Evolutionary conservation across 352 stramenopile genomes (phyloP), one percentile per base, ranked within the genome.

Genomic region (Phytophthora agathidicida): DNA sequence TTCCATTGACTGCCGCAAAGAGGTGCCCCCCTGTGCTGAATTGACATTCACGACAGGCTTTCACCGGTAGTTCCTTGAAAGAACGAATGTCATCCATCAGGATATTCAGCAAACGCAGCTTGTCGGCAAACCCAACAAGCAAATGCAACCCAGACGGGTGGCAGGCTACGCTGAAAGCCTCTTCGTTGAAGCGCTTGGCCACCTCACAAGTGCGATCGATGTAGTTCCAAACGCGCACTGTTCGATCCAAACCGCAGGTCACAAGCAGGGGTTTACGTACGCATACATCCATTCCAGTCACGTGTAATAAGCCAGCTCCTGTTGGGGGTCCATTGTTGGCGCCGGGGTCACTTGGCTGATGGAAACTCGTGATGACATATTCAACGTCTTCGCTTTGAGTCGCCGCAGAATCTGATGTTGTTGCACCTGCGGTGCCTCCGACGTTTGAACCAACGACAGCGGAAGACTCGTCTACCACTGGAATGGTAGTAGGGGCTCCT

Each of bases 211-310:
- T 80, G 11, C 91, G 87, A 37, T 96, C 88, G 19, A 97, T 72
- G 66, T 97, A 98, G 67, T 98, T 98, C 94, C 93, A 98, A 22
- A 98, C 80, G 26, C 91, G 83, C 11, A 98, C 78, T 3, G 86
- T 95, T 37, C 74, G 68, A 65, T 98, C 94, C 37, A 96, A 73
- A 5, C 87, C 86, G 45, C 88, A 97, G 7, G 93, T 98, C 20
- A 96, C 88, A 9, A 96, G 65, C 5, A 97, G 84, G 7, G 92
- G 91, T 65, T 98, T 98, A 24, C 93, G 83, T 14, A 97, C 75
- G 58, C 90, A 97, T 6, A 97, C 84, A 61, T 98, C 94, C 81
- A 98, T 91, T 31, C 93, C 83, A 19, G 83, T 93, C 30, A 93
- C 71, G 50, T 89, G 79, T 47, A 83, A 48, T 14, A 80, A 65